Evolutionary conservation across 768 basidiomycete species (phyloP).

Genomic region (Russula sp.): DNA sequence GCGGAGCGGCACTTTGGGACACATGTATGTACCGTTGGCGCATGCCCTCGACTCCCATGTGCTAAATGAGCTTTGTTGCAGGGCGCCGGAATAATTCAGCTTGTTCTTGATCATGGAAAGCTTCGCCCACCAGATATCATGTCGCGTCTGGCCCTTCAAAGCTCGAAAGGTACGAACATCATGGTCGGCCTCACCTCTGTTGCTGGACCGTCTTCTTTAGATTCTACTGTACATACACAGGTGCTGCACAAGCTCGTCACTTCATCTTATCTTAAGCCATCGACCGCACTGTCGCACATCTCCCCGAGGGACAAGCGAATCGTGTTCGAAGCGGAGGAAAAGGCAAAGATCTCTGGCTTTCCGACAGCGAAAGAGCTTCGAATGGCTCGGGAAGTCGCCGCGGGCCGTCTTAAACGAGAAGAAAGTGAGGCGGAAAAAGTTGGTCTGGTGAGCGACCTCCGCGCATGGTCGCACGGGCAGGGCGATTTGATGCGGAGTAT

Average conservation of each 20-base stretch:
- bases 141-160: slow-evolving; percentile 40
- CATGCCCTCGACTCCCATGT: not conserved
- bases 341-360: slow-evolving; percentile 62
- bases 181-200: not conserved
- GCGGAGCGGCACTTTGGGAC: slow-evolving; percentile 65
- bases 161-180: slow-evolving; percentile 47
- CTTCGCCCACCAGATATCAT: slow-evolving; percentile 69
- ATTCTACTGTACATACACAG: slow-evolving; percentile 44
- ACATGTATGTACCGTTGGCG: slow-evolving; percentile 41
- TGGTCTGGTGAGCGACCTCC: slow-evolving; percentile 50
- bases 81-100: slow-evolving; percentile 70
- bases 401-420: slow-evolving; percentile 54
- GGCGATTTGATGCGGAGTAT: slow-evolving; percentile 9
- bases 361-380: slow-evolving; percentile 76
- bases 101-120: slow-evolving; percentile 81
- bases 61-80: slow-evolving; percentile 27
- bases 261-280: slow-evolving; percentile 67
- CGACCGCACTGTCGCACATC: slow-evolving; percentile 66
- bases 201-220: slow-evolving; percentile 26
- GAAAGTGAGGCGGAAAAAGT: slow-evolving; percentile 68
- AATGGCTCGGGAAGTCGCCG: slow-evolving; percentile 60
- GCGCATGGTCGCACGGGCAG: not conserved
- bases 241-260: slow-evolving; percentile 65
- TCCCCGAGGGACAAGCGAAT: slow-evolving; percentile 79
- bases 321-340: slow-evolving; percentile 74